A percentile compares a stretch with the other conserved stretches of the same genome.
Evolutionary conservation across 768 basidiomycete genomes (phyloP).

Genomic region (Boletus sp.): DNA sequence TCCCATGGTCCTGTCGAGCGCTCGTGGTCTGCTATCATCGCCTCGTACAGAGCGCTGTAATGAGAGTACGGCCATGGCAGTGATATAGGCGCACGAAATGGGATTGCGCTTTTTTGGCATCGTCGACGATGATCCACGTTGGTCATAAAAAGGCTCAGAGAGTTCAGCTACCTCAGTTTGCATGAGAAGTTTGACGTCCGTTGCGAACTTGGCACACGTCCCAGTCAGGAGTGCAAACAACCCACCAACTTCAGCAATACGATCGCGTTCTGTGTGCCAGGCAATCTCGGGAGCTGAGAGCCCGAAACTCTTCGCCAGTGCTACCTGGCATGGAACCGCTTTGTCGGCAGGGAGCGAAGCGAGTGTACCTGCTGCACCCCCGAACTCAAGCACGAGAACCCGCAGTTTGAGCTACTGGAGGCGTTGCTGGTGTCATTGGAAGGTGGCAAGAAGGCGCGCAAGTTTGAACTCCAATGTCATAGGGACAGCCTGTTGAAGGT

Average conservation of each 20-base stretch:
- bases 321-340: conserved; percentile 27
- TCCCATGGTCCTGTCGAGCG: conserved; percentile 50
- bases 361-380: conserved; percentile 46
- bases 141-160: conserved; percentile 42
- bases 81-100: conserved; percentile 44
- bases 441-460: conserved; percentile 43
- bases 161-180: conserved; percentile 47
- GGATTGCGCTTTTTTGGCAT: conserved; percentile 54
- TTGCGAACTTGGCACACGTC: conserved; percentile 46
- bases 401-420: conserved; percentile 38
- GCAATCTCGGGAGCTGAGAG: conserved; percentile 28
- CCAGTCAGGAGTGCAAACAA: conserved; percentile 45
- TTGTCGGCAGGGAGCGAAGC: conserved; percentile 41
- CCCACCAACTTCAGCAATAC: conserved; percentile 42
- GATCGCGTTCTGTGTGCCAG: conserved; percentile 45
- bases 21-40: conserved; percentile 49
- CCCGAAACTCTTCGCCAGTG: conserved; percentile 17
- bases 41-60: conserved; percentile 40
- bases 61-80: conserved; percentile 42
- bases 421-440: conserved; percentile 39
- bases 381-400: conserved; percentile 42
- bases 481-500: conserved; percentile 48
- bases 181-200: conserved; percentile 46
- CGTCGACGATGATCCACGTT: conserved; percentile 47
- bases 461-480: conserved; percentile 49